Conservation (phyloP, 2,329 filamentous ascomycete genomes). For the Trichoderma atrobrunneum region DNA sequence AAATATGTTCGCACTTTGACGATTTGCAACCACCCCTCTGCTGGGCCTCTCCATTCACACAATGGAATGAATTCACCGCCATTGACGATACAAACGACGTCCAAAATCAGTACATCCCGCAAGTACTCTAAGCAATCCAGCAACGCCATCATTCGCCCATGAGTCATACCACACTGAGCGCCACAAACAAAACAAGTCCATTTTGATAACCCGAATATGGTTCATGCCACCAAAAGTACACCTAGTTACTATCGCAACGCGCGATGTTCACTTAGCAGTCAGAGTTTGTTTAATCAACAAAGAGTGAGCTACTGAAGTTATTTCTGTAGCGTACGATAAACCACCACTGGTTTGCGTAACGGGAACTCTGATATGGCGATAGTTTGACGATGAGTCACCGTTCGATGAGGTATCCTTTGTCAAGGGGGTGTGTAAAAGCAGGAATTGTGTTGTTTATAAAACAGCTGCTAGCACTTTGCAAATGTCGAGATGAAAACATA, state of each 20-base stretch:
- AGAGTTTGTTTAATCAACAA: neutral
- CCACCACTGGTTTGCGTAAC: neutral
- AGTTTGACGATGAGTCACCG: neutral
- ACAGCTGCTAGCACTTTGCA: neutral
- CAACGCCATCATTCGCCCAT: neutral
- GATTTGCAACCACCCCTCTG: neutral
- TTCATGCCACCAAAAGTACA: neutral
- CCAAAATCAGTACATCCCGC: neutral
- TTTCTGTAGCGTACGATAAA: neutral
- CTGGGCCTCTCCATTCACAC: neutral
- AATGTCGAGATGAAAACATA: neutral
- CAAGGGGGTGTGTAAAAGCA: neutral
- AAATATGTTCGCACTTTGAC: neutral
- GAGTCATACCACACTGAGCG: neutral
- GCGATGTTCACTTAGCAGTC: neutral
- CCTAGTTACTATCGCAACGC: neutral
- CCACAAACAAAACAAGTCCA: neutral
- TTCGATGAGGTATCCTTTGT: neutral
- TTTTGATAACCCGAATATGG: neutral
- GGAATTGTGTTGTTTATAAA: neutral
- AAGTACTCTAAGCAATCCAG: neutral
- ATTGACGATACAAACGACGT: fast-evolving
- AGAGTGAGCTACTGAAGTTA: neutral
- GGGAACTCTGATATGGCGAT: neutral
- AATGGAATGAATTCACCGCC: neutral